Percentiles rank a stretch among this genome's conserved stretches.
These are phyloP conservation scores for Picea engelmannii DNA, from an alignment of 83 land plant species.

Conservation along the genomic window DNA sequence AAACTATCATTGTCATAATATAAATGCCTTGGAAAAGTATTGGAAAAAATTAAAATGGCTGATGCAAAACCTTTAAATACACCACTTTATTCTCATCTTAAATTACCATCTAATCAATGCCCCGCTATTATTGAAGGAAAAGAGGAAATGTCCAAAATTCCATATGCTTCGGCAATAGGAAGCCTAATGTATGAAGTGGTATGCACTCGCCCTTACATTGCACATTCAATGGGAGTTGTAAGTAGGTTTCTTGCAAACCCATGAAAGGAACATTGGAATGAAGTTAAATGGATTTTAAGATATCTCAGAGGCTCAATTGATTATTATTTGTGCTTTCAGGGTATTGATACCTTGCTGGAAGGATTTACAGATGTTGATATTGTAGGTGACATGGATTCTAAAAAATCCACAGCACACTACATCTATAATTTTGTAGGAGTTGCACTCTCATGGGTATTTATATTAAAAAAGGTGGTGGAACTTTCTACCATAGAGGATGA, in stretches of 20 bases:
- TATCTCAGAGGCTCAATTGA: slow-evolving; percentile 8
- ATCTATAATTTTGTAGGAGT: background rate
- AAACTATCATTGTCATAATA: too few species aligned
- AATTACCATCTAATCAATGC: background rate
- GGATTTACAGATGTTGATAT: slow-evolving; percentile 25
- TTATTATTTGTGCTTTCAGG: slow-evolving; percentile 11
- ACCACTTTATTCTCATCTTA: slow-evolving; percentile 5
- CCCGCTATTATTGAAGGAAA: background rate
- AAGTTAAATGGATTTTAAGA: slow-evolving; percentile 17
- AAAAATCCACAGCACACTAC: slow-evolving; percentile 9
- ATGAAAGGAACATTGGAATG: slow-evolving; percentile 12
- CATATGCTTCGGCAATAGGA: slow-evolving; percentile 4
- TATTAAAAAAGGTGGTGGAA: background rate
- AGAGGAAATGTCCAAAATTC: background rate
- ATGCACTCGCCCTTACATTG: slow-evolving; percentile 13
- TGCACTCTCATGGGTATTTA: slow-evolving; percentile 26
- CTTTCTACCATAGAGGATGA: background rate
- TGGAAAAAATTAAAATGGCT: too few species aligned
- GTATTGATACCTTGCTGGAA: background rate
- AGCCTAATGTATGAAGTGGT: slow-evolving; percentile 15
- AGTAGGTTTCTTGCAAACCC: slow-evolving; percentile 14
- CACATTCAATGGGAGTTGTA: slow-evolving; percentile 11
- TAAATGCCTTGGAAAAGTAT: too few species aligned
- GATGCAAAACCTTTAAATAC: too few species aligned
- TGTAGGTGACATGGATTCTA: slow-evolving; percentile 19